A percentile compares a stretch with the other conserved stretches of the same genome.
Evolutionary conservation across 2,329 filamentous ascomycete genomes (phyloP).

Genomic region (Paramyrothecium sp.): DNA sequence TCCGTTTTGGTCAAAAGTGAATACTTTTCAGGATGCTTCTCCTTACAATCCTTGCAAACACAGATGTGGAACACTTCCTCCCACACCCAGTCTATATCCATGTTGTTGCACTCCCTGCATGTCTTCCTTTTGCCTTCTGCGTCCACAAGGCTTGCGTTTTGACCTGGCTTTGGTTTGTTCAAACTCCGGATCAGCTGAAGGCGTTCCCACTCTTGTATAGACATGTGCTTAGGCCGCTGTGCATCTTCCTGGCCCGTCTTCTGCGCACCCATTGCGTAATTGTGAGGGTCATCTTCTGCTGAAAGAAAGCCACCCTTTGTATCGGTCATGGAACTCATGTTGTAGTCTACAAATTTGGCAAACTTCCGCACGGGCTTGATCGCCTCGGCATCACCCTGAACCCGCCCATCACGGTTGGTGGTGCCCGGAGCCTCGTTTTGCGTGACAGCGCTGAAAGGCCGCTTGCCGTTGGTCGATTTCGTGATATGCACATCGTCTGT

Average conservation of each 20-base stretch:
- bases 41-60: constrained; percentile 84
- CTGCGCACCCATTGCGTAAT: constrained; percentile 63
- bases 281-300: constrained; percentile 87
- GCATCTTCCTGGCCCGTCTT: constrained; percentile 36
- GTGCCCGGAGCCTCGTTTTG: constrained; percentile 40
- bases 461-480: constrained; percentile 56
- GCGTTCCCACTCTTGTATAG: constrained; percentile 85
- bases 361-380: constrained; percentile 85
- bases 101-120: constrained; percentile 77
- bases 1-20: constrained; percentile 96
- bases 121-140: constrained; percentile 65
- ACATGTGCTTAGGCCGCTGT: constrained; percentile 84
- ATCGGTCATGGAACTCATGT: constrained; percentile 97
- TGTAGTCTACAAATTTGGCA: constrained; percentile 93
- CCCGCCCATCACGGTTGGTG: constrained; percentile 69
- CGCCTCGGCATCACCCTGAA: constrained; percentile 40
- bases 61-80: constrained; percentile 75
- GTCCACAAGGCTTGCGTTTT: constrained; percentile 75
- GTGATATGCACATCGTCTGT: constrained; percentile 61
- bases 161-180: constrained; percentile 72
- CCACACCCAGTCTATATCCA: constrained; percentile 96
- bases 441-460: constrained; percentile 65
- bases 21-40: constrained; percentile 88
- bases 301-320: constrained; percentile 95
- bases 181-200: constrained; percentile 73